phyloP scores from a whole-genome alignment of 192 early-diverging fungal genomes.

The Obelidium mucronatum region DNA sequence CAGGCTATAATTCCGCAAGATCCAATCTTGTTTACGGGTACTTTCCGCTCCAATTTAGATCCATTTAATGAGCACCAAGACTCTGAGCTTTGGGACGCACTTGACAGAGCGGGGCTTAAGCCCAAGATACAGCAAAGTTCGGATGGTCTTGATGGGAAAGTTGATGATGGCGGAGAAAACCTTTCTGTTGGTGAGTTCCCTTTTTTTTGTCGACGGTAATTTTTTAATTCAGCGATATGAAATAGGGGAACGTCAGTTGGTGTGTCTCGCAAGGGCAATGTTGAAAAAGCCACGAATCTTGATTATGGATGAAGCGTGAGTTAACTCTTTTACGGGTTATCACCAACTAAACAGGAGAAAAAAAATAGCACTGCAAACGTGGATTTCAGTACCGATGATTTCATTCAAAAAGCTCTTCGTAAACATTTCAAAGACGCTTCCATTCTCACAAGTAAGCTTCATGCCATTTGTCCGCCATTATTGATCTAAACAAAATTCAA shows the following conservation, averaged over 20 bases:
- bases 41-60: constrained; percentile 68
- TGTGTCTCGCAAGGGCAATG: constrained; percentile 65
- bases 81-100: constrained; percentile 68
- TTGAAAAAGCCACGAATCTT: constrained; percentile 54
- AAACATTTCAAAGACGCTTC: constrained; percentile 71
- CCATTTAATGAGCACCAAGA: constrained; percentile 68
- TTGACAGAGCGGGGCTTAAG: constrained; percentile 71
- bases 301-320: constrained; percentile 61
- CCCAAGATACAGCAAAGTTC: constrained; percentile 40
- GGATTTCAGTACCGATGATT: constrained; percentile 65
- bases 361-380: constrained; percentile 55
- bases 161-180: constrained; percentile 83
- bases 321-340: constrained; percentile 47
- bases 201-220: constrained; percentile 62
- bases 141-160: constrained; percentile 63
- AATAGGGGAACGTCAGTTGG: constrained; percentile 72
- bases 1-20: constrained; percentile 91
- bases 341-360: constrained; percentile 72
- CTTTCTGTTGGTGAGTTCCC: constrained; percentile 78
- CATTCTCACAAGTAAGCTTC: constrained; percentile 55
- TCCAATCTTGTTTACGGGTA: constrained; percentile 66
- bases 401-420: constrained; percentile 75
- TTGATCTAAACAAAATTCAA: neutral
- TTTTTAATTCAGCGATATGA: too few relatives aligned
- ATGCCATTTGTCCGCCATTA: constrained; percentile 38